Base-by-base conservation (phyloP, 2,329 filamentous ascomycete genomes). In the Phyllosticta capitalensis region DNA sequence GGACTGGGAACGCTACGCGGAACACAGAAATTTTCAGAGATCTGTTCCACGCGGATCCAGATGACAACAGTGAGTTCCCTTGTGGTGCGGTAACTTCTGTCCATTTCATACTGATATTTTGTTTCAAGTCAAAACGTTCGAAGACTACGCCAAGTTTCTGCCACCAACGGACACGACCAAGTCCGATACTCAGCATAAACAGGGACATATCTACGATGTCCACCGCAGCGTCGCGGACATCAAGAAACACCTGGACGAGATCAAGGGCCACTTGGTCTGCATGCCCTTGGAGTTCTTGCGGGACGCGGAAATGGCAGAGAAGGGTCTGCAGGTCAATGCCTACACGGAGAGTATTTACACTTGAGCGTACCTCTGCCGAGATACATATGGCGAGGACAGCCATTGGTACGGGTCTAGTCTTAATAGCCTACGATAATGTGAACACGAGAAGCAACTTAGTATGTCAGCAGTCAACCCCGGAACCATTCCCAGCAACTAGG, bases 231-330 rank as follows among this genome's bases (percentile, higher is more conserved):
- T 85, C 0, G 79, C 85, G 22, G 86, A 95, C 59, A 84, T 94
- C 6, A 81, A 89, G 17, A 72, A 80, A 64, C 90, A 92, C 72
- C 77, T 97, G 55, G 85, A 90, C 66, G 80, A 87, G 68, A 84
- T 97, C 65, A 86, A 85, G 75, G 92, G 92, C 0, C 92, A 97
- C 76, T 73, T 97, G 49, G 92, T 97, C 6, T 95, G 90, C 89
- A 92, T 96, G 86, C 91, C 91, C n/a, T 72, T 97, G 67, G 83
- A 91, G 52, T 97, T 96, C 70, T 74, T 97, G 69, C 80, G 83
- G 67, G 85, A 95, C 64, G 90, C 86, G 0, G 81, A 89, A 66
- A 95, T 97, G 91, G 92, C 92, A 0, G 92, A 96, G 76, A 83
- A 82, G 67, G 92, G 92, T 0, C 68, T 97, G 72, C 86, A 91